Evolutionary conservation across 108 stramenopile species (phyloP).

Genomic region (Conticribra guillardii): DNA sequence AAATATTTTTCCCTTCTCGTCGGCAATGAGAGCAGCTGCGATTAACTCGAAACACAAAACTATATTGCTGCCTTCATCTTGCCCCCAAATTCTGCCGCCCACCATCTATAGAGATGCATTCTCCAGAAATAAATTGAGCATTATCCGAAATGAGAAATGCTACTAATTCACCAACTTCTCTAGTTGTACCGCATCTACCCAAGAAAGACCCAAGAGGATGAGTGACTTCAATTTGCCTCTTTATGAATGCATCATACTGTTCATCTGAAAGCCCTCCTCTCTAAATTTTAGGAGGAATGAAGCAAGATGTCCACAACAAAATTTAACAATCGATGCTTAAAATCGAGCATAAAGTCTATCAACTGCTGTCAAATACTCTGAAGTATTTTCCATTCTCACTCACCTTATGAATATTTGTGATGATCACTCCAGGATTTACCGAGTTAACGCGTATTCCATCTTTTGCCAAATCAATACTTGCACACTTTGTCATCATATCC

Average conservation of each 20-base stretch:
- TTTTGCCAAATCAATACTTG: slow-evolving; percentile 64
- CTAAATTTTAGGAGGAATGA: background rate
- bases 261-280: slow-evolving; percentile 58
- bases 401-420: slow-evolving; percentile 61
- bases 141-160: slow-evolving; percentile 61
- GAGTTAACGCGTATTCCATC: slow-evolving; percentile 67
- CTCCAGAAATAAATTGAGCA: slow-evolving; percentile 65
- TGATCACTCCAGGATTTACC: slow-evolving; percentile 75
- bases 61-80: no score
- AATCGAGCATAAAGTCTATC: no score
- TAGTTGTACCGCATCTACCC: slow-evolving; percentile 54
- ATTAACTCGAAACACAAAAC: no score
- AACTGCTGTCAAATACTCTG: no score
- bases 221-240: slow-evolving; percentile 56
- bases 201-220: slow-evolving; percentile 62
- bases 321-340: background rate
- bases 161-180: slow-evolving; percentile 66
- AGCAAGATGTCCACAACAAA: background rate
- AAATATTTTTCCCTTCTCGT: no score
- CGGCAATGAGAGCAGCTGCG: no score
- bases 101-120: slow-evolving; percentile 71
- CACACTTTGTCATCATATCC: slow-evolving; percentile 67
- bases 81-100: slow-evolving; percentile 65
- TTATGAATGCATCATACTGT: slow-evolving; percentile 58
- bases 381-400: no score